Evolutionary conservation across 139 green algal species (phyloP).

Genomic region (Edaphochlamys debaryana): DNA sequence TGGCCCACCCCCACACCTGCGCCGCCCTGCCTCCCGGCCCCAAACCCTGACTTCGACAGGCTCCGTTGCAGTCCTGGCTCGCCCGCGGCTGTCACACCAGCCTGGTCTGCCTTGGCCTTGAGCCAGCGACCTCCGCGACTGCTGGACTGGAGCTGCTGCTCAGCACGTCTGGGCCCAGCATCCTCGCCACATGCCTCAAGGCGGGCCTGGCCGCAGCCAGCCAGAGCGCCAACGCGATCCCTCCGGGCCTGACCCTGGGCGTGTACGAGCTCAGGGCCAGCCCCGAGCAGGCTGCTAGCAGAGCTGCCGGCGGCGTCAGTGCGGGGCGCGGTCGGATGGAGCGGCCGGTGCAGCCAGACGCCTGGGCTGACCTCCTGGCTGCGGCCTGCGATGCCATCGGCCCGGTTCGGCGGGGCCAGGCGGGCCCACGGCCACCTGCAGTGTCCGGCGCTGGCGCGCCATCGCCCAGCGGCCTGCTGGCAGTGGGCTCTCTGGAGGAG

Average conservation of each 20-base stretch:
- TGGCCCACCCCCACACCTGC: neutral
- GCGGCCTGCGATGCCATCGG: too few species aligned
- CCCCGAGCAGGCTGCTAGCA: too few species aligned
- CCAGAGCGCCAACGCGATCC: neutral
- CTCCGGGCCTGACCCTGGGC: too few species aligned
- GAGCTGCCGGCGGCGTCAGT: too few species aligned
- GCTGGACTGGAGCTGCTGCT: neutral
- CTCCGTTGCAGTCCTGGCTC: conserved; percentile 5
- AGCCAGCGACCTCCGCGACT: too few species aligned
- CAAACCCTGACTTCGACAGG: too few species aligned
- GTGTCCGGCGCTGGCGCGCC: neutral
- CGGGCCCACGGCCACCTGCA: neutral
- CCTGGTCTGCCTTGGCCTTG: neutral
- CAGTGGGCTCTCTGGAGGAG: neutral
- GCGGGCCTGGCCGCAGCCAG: neutral
- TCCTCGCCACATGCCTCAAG: conserved; percentile 2
- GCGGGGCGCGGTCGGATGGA: too few species aligned
- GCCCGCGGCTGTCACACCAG: conserved; percentile 2
- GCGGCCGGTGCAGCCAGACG: too few species aligned
- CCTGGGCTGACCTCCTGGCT: too few species aligned
- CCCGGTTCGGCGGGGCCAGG: neutral
- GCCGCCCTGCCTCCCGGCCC: too few species aligned
- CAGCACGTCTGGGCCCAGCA: neutral
- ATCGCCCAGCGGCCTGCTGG: neutral
- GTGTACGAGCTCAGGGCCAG: neutral